A percentile compares a stretch with the other conserved stretches of the same genome.
These are phyloP conservation scores for Coleophoma crateriformis DNA, from an alignment of 2,329 filamentous ascomycete species.

Conservation along the genomic window DNA sequence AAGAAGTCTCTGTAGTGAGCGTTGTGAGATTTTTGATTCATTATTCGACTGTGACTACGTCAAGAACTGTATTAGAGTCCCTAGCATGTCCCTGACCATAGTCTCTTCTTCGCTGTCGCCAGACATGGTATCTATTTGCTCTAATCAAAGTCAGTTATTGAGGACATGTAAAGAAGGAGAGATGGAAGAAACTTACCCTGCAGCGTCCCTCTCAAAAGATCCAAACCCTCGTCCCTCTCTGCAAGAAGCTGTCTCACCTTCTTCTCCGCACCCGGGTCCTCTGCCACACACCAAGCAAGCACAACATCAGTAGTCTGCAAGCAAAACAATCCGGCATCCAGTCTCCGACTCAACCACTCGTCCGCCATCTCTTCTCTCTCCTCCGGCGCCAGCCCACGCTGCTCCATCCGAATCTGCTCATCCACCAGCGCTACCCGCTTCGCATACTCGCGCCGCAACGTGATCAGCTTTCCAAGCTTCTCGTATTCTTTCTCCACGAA, in stretches of 20 bases:
- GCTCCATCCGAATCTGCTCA: slow-evolving; percentile 53
- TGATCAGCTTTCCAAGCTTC: slow-evolving; percentile 70
- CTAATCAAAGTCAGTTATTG: slow-evolving; percentile 27
- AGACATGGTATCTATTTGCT: slow-evolving; percentile 56
- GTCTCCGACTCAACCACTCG: slow-evolving; percentile 67
- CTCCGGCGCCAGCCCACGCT: slow-evolving; percentile 45
- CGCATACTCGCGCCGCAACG: slow-evolving; percentile 66
- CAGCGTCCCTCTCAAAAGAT: slow-evolving; percentile 60
- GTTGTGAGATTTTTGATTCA: neutral
- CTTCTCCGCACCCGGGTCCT: slow-evolving; percentile 70
- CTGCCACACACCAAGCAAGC: slow-evolving; percentile 85
- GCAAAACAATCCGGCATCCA: slow-evolving; percentile 81
- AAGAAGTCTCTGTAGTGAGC: neutral
- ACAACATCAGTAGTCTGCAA: slow-evolving; percentile 81
- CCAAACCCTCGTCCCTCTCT: slow-evolving; percentile 62
- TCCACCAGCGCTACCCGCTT: slow-evolving; percentile 58
- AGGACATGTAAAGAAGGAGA: neutral
- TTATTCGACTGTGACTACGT: slow-evolving; percentile 10
- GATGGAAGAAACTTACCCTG: slow-evolving; percentile 38
- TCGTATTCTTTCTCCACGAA: slow-evolving; percentile 94
- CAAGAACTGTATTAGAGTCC: slow-evolving; percentile 48
- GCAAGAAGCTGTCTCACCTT: slow-evolving; percentile 60
- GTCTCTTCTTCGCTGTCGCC: slow-evolving; percentile 46
- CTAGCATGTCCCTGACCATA: slow-evolving; percentile 58
- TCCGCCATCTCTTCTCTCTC: slow-evolving; percentile 57